Conservation (phyloP, 2,329 filamentous ascomycete species). For the Ceratocystis alfenasii region DNA sequence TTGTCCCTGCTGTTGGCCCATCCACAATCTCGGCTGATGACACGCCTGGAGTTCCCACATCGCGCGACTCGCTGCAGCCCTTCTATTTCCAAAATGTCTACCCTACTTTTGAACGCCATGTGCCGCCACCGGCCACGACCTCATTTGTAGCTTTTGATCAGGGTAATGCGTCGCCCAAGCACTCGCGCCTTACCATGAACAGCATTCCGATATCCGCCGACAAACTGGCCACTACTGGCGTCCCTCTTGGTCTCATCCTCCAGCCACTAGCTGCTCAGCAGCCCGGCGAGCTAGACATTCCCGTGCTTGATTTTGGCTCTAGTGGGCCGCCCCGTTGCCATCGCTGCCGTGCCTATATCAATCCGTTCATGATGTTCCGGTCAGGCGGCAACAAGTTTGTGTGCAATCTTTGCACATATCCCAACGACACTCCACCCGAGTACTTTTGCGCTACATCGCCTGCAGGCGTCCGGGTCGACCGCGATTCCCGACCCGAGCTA, state of each 20-base stretch:
- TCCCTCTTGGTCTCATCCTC: slow-evolving; percentile 77
- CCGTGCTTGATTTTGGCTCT: slow-evolving; percentile 91
- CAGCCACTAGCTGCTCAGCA: slow-evolving; percentile 79
- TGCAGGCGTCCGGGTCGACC: slow-evolving; percentile 74
- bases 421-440: slow-evolving; percentile 79
- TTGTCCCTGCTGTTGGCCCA: slow-evolving; percentile 28
- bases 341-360: slow-evolving; percentile 91
- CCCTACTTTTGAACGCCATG: slow-evolving; percentile 86
- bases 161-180: slow-evolving; percentile 92
- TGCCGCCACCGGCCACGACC: slow-evolving; percentile 76
- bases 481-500: slow-evolving; percentile 78
- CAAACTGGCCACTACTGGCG: slow-evolving; percentile 62
- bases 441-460: slow-evolving; percentile 90
- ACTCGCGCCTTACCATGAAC: slow-evolving; percentile 80
- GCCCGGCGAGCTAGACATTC: slow-evolving; percentile 73
- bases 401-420: slow-evolving; percentile 95
- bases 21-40: slow-evolving; percentile 73
- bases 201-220: slow-evolving; percentile 79
- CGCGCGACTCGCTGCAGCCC: slow-evolving; percentile 69
- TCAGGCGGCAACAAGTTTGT: slow-evolving; percentile 92
- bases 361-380: slow-evolving; percentile 96
- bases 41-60: slow-evolving; percentile 78
- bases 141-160: slow-evolving; percentile 93
- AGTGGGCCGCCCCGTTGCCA: slow-evolving; percentile 79
- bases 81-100: slow-evolving; percentile 83